Conservation (phyloP, 2,329 filamentous ascomycete genomes). For the Elsinoe perseae region DNA sequence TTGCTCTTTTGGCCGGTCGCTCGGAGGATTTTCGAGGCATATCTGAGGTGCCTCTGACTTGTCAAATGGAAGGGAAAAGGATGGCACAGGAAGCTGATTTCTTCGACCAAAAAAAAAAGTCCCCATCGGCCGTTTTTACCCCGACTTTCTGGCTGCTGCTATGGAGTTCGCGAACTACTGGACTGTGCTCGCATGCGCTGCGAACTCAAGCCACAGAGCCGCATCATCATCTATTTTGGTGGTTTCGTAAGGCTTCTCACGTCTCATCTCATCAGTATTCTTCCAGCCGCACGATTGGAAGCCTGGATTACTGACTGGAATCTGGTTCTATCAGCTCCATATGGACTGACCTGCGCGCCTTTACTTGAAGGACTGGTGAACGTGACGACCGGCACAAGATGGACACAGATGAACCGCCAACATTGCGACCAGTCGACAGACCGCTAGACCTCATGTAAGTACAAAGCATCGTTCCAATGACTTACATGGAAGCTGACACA, state of each 20-base stretch:
- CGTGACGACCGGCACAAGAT: slow-evolving; percentile 21
- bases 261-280: background rate
- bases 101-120: background rate
- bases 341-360: background rate
- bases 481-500: background rate
- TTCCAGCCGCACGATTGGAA: background rate
- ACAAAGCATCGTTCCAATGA: background rate
- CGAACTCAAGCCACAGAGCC: background rate
- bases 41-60: background rate
- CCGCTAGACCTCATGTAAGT: slow-evolving; percentile 38
- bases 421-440: slow-evolving; percentile 33
- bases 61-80: background rate
- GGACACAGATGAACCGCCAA: slow-evolving; percentile 31
- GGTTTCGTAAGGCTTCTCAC: background rate
- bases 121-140: background rate
- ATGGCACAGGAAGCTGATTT: background rate
- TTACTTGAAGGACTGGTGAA: background rate
- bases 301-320: background rate
- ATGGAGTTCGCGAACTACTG: slow-evolving; percentile 2
- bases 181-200: background rate
- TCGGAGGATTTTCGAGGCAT: slow-evolving; percentile 17
- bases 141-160: background rate
- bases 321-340: background rate
- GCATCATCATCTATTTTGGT: slow-evolving; percentile 8
- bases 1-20: slow-evolving; percentile 27